phyloP scores from a whole-genome alignment of 352 stramenopile species.

The Globisporangium irregulare region DNA sequence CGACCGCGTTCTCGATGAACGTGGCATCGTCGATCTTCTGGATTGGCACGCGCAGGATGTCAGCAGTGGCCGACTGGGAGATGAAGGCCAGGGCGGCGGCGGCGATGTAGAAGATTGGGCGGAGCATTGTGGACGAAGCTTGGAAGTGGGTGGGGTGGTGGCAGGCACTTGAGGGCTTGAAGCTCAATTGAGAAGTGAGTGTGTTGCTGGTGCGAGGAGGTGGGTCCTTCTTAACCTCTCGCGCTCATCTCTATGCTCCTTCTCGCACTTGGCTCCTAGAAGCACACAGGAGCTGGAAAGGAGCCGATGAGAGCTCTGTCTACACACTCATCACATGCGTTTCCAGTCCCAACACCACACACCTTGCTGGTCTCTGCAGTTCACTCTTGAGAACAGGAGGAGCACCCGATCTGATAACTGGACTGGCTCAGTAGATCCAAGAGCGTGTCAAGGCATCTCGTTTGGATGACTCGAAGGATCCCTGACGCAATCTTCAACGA shows the following conservation, averaged over 20 bases:
- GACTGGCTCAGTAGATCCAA: not conserved
- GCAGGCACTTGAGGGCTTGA: no score
- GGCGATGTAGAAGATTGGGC: not conserved
- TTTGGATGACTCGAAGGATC: not conserved
- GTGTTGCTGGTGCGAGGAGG: not conserved
- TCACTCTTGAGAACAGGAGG: not conserved
- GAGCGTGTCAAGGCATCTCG: not conserved
- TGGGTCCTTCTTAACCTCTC: not conserved
- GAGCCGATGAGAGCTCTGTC: not conserved
- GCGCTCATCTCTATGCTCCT: not conserved
- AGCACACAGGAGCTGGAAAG: no score
- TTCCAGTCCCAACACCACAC: not conserved
- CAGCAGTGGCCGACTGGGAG: constrained; percentile 17
- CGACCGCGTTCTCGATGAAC: constrained; percentile 31
- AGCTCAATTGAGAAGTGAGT: not conserved
- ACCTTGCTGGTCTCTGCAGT: not conserved
- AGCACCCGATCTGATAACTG: not conserved
- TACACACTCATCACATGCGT: not conserved
- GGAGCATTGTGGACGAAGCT: not conserved
- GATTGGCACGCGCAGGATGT: constrained; percentile 61
- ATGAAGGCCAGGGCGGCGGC: not conserved
- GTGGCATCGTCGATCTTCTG: constrained; percentile 53
- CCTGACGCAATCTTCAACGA: not conserved
- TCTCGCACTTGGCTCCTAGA: no score
- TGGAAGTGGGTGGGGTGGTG: no score